phyloP scores from a whole-genome alignment of 768 basidiomycete species.

The Lentinula edodes region DNA sequence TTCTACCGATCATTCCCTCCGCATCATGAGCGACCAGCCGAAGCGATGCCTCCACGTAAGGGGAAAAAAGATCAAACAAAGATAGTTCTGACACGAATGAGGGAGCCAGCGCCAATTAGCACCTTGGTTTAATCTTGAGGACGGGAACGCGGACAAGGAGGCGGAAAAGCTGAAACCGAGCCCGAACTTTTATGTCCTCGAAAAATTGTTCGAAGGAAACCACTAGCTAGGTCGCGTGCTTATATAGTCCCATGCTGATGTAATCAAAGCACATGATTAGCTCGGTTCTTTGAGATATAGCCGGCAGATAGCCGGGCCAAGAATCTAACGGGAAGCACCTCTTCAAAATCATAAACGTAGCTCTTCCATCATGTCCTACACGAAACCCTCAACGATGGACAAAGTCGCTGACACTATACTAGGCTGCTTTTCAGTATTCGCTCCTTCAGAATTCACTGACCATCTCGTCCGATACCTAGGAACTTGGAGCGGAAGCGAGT shows the following conservation, averaged over 20 bases:
- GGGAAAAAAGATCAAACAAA: not conserved
- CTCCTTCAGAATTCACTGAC: slow-evolving; percentile 59
- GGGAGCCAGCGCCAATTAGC: slow-evolving; percentile 17
- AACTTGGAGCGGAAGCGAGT: slow-evolving; percentile 89
- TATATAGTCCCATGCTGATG: slow-evolving; percentile 6
- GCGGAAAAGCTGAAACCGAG: slow-evolving; percentile 73
- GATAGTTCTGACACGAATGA: not conserved
- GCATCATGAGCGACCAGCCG: slow-evolving; percentile 12
- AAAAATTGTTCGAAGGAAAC: slow-evolving; percentile 55
- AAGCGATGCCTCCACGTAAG: slow-evolving; percentile 1
- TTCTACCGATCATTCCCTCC: slow-evolving; percentile 15
- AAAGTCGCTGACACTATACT: slow-evolving; percentile 59
- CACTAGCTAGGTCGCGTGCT: slow-evolving; percentile 6
- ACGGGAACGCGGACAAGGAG: slow-evolving; percentile 96
- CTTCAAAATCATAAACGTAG: no score
- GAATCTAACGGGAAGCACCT: no score
- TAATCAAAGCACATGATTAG: not conserved
- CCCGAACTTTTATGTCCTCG: slow-evolving; percentile 94
- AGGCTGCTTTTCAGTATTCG: slow-evolving; percentile 55
- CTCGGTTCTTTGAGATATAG: not conserved
- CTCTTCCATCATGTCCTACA: slow-evolving; percentile 40
- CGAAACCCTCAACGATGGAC: slow-evolving; percentile 41
- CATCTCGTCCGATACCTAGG: slow-evolving; percentile 73
- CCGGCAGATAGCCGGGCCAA: no score
- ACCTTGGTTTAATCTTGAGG: slow-evolving; percentile 59